Evolutionary conservation across 768 basidiomycete species (phyloP).

Genomic region (Phylloporus sp.): DNA sequence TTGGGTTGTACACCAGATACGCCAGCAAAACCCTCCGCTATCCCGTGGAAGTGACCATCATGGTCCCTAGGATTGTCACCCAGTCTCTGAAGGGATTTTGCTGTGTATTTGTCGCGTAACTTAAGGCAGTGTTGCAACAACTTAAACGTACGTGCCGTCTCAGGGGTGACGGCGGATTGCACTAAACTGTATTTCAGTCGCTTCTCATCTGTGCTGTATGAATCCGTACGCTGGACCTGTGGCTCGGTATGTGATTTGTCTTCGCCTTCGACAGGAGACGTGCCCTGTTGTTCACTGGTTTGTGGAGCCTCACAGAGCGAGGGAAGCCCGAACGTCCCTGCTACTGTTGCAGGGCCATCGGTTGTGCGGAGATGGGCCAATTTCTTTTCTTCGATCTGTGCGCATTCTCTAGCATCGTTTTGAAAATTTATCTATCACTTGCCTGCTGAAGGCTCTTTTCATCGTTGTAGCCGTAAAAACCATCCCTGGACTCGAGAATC

Average conservation of each 20-base stretch:
- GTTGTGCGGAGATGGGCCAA: conserved; percentile 64
- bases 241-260: conserved; percentile 32
- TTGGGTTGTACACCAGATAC: conserved; percentile 69
- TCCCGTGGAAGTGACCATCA: conserved; percentile 71
- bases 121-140: conserved; percentile 82
- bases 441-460: conserved; percentile 76
- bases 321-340: conserved; percentile 39
- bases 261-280: conserved; percentile 32
- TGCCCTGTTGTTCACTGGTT: conserved; percentile 12
- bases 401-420: conserved; percentile 1
- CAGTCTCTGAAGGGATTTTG: conserved; percentile 80
- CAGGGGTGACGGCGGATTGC: conserved; percentile 32
- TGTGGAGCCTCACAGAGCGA: conserved; percentile 31
- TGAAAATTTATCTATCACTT: conserved; percentile 25
- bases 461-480: conserved; percentile 76
- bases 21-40: conserved; percentile 58
- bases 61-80: conserved; percentile 95
- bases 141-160: conserved; percentile 51
- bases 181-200: conserved; percentile 14
- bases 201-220: background rate
- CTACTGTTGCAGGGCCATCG: conserved; percentile 29
- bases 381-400: conserved; percentile 71
- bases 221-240: conserved; percentile 29
- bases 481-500: conserved; percentile 56
- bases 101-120: conserved; percentile 94